These are phyloP conservation scores for Boletus reticuloceps DNA, from an alignment of 768 basidiomycete species.

Conservation along the genomic window DNA sequence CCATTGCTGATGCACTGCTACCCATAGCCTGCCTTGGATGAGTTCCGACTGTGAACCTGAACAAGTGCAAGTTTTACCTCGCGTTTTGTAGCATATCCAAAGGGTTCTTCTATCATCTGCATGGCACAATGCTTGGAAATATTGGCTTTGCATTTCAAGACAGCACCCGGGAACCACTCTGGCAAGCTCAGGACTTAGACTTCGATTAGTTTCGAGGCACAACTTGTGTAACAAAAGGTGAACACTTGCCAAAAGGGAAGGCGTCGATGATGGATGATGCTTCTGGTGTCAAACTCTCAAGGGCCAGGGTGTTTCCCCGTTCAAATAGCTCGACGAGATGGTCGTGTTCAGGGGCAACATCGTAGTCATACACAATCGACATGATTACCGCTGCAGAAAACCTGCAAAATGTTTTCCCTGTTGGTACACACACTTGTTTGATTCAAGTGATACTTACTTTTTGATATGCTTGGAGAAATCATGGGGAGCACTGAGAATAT, in stretches of 20 bases:
- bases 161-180: slow-evolving; percentile 22
- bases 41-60: background rate
- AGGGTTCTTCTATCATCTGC: slow-evolving; percentile 15
- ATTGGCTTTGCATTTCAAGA: slow-evolving; percentile 26
- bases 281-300: slow-evolving; percentile 14
- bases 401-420: background rate
- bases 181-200: slow-evolving; percentile 22
- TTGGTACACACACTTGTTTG: too few species aligned
- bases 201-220: background rate
- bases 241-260: slow-evolving; percentile 21
- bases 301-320: slow-evolving; percentile 20
- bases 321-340: slow-evolving; percentile 38
- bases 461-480: slow-evolving; percentile 4
- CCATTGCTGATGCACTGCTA: slow-evolving; percentile 12
- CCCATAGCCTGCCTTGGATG: slow-evolving; percentile 8
- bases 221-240: background rate
- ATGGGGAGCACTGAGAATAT: slow-evolving; percentile 9
- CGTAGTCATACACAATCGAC: slow-evolving; percentile 40
- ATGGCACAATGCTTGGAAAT: slow-evolving; percentile 1
- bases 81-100: slow-evolving; percentile 11
- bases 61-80: slow-evolving; percentile 1
- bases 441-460: background rate
- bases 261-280: background rate
- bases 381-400: slow-evolving; percentile 37
- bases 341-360: slow-evolving; percentile 35